Evolutionary conservation across 2,329 filamentous ascomycete species (phyloP).

Genomic region (Xylariaceae sp.): DNA sequence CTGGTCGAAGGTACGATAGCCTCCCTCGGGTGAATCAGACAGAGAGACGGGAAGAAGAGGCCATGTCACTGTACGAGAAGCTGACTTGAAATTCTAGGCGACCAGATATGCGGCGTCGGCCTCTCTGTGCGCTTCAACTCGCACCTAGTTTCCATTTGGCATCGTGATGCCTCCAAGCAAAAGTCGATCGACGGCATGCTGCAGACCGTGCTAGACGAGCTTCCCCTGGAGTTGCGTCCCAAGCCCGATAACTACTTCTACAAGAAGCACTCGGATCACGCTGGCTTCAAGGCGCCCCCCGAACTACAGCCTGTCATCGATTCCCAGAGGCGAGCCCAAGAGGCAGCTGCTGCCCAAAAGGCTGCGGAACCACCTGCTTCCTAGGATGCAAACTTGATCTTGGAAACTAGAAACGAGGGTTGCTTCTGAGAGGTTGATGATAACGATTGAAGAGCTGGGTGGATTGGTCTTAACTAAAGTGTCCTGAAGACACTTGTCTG

Average conservation of each 20-base stretch:
- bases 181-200: slow-evolving; percentile 73
- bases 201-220: slow-evolving; percentile 65
- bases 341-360: slow-evolving; percentile 26
- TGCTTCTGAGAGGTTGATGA: too few relatives aligned
- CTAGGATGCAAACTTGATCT: too few relatives aligned
- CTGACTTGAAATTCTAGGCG: slow-evolving; percentile 45
- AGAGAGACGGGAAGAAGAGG: neutral
- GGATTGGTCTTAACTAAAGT: too few relatives aligned
- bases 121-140: slow-evolving; percentile 86
- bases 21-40: too few relatives aligned
- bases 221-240: slow-evolving; percentile 69
- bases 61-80: slow-evolving; percentile 2
- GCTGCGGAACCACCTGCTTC: too few relatives aligned
- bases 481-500: too few relatives aligned
- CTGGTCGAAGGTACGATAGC: slow-evolving; percentile 60
- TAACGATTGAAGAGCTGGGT: too few relatives aligned
- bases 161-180: slow-evolving; percentile 78
- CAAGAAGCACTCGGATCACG: slow-evolving; percentile 86
- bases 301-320: slow-evolving; percentile 55
- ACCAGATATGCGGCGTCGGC: slow-evolving; percentile 86
- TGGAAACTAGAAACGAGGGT: too few relatives aligned
- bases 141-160: slow-evolving; percentile 88
- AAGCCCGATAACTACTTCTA: slow-evolving; percentile 74
- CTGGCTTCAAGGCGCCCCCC: slow-evolving; percentile 67
- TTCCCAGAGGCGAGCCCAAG: slow-evolving; percentile 49